Evolutionary conservation across 78 protist species (phyloP).

Genomic region (slime mould (Dictyostelium discoideum)): DNA sequence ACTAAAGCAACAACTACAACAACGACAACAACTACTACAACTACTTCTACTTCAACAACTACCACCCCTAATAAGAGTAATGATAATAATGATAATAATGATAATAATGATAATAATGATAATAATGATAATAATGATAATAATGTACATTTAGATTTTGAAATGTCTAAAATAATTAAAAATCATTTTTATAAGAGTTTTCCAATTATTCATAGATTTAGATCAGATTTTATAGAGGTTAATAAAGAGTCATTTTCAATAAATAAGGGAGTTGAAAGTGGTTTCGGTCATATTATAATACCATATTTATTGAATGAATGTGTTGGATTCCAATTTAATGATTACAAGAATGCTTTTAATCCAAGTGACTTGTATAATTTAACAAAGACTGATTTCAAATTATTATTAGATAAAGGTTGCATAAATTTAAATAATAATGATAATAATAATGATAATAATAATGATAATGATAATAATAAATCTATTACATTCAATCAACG

Average conservation of each 20-base stretch:
- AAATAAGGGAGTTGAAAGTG: background rate
- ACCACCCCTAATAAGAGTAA: no score
- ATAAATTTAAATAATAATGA: background rate
- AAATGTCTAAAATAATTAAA: background rate
- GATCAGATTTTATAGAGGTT: background rate
- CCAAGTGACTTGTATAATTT: background rate
- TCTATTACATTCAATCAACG: background rate
- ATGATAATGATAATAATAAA: background rate
- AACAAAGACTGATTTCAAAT: background rate
- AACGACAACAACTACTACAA: no score
- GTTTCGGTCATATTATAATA: background rate
- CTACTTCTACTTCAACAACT: no score
- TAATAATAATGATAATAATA: no score
- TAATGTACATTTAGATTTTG: background rate
- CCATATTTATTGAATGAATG: background rate
- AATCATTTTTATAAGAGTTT: background rate
- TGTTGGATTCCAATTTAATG: background rate
- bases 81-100: no score
- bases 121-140: background rate
- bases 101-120: background rate
- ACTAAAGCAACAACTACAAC: no score
- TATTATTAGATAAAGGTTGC: background rate
- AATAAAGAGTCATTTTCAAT: background rate
- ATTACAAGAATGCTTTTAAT: background rate
- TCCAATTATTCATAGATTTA: background rate